Conservation (phyloP, 768 basidiomycete species). For the Phaeotremella skinneri region DNA sequence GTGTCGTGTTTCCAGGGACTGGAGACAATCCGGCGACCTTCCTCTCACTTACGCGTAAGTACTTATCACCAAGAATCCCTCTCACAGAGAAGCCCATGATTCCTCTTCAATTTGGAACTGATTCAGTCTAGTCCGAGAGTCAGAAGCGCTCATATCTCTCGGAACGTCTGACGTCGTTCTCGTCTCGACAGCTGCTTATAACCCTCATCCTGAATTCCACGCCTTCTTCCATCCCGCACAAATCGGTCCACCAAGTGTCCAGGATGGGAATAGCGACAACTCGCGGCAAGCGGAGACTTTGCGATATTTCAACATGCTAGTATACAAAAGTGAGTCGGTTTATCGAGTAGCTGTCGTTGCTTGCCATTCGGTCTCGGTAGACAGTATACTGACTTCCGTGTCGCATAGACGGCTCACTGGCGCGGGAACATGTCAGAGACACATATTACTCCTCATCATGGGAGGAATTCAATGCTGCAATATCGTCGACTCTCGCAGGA, state of each 20-base stretch:
- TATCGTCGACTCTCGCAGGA: neutral
- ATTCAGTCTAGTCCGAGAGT: slow-evolving; percentile 57
- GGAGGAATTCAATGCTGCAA: slow-evolving; percentile 63
- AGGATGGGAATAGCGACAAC: slow-evolving; percentile 50
- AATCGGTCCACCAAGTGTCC: slow-evolving; percentile 71
- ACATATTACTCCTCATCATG: slow-evolving; percentile 63
- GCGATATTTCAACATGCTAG: slow-evolving; percentile 79
- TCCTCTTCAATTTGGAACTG: too few species aligned
- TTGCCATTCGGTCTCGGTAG: neutral
- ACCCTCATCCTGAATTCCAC: slow-evolving; percentile 48
- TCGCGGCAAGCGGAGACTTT: slow-evolving; percentile 44
- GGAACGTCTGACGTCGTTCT: slow-evolving; percentile 87
- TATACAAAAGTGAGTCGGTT: slow-evolving; percentile 67
- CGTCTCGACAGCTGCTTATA: slow-evolving; percentile 61
- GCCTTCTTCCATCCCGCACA: slow-evolving; percentile 57
- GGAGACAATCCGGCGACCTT: slow-evolving; percentile 88
- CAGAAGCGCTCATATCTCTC: slow-evolving; percentile 78
- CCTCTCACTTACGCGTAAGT: slow-evolving; percentile 55
- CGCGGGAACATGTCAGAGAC: slow-evolving; percentile 73
- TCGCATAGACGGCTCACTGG: slow-evolving; percentile 61
- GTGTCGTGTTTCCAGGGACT: slow-evolving; percentile 76
- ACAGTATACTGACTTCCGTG: neutral
- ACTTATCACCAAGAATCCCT: neutral
- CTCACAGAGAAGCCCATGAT: neutral
- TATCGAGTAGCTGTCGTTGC: neutral